Evolutionary conservation across 345 rosid genomes (phyloP).

Genomic region (Citrus maxima): DNA sequence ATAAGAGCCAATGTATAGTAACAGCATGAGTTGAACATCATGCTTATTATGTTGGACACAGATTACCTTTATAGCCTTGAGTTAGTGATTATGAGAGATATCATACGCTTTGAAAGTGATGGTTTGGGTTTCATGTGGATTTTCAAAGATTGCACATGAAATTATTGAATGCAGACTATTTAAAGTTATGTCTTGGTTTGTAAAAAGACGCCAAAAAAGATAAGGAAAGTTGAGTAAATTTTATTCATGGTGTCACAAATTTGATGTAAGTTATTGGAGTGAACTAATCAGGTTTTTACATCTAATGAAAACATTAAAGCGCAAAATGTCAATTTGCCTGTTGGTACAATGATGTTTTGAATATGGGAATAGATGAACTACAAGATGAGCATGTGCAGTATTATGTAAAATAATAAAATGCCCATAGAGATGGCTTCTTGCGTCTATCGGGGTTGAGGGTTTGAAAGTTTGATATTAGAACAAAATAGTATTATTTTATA

Average conservation of each 20-base stretch:
- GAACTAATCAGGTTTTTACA: background rate
- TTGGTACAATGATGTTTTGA: background rate
- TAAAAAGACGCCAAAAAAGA: too few relatives aligned
- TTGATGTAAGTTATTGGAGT: background rate
- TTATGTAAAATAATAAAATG: too few relatives aligned
- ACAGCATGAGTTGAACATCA: background rate
- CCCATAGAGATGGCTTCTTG: too few relatives aligned
- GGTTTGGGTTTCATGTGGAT: background rate
- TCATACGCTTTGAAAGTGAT: background rate
- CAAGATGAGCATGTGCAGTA: too few relatives aligned
- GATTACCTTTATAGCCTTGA: background rate
- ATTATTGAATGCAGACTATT: background rate
- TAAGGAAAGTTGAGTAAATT: background rate
- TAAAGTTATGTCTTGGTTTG: background rate
- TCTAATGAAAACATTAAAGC: background rate
- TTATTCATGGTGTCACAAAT: background rate
- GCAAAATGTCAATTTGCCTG: background rate
- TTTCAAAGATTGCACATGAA: background rate
- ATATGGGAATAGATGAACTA: too few relatives aligned
- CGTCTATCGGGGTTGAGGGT: rapidly evolving
- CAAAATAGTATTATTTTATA: too few relatives aligned
- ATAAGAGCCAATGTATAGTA: too few relatives aligned
- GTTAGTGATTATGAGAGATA: background rate
- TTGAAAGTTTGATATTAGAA: too few relatives aligned
- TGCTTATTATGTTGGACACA: background rate